Conservation (phyloP, 2,329 filamentous ascomycete species). For the Stachybotrys chlorohalonatus region DNA sequence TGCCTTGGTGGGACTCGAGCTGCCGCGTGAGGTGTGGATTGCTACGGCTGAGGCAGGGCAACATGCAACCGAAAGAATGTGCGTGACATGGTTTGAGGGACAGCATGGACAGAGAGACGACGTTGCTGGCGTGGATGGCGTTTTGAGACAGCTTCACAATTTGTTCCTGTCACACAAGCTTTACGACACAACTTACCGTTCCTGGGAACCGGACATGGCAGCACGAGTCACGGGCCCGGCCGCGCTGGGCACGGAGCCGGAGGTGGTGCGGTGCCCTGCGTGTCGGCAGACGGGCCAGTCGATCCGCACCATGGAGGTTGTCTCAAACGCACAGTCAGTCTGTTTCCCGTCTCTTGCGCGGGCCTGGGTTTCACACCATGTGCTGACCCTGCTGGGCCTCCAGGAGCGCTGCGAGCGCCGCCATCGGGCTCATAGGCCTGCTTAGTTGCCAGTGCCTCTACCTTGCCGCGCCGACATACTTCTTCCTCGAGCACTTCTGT, state of each 20-base stretch:
- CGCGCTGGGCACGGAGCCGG: not conserved
- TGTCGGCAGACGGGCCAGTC: not conserved
- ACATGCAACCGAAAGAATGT: no score
- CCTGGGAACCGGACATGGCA: not conserved
- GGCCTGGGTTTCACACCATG: not conserved
- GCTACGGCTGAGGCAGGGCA: no score
- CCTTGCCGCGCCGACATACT: not conserved
- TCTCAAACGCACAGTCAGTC: not conserved
- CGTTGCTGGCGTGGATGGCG: no score
- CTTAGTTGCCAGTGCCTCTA: not conserved
- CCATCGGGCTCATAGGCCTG: not conserved
- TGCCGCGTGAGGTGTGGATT: no score
- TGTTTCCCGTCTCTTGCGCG: not conserved
- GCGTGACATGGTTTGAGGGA: no score
- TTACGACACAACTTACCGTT: not conserved
- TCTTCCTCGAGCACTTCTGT: not conserved
- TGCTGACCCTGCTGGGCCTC: not conserved
- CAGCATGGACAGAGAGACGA: no score
- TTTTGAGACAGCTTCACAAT: not conserved
- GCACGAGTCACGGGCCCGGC: not conserved
- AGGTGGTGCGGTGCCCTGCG: not conserved
- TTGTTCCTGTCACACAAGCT: no score
- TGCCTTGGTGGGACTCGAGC: no score
- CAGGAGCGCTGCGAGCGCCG: not conserved
- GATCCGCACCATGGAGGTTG: not conserved